These are phyloP conservation scores for Vanrija pseudolonga DNA, from an alignment of 1,284 basidiomycete species.

Conservation along the genomic window DNA sequence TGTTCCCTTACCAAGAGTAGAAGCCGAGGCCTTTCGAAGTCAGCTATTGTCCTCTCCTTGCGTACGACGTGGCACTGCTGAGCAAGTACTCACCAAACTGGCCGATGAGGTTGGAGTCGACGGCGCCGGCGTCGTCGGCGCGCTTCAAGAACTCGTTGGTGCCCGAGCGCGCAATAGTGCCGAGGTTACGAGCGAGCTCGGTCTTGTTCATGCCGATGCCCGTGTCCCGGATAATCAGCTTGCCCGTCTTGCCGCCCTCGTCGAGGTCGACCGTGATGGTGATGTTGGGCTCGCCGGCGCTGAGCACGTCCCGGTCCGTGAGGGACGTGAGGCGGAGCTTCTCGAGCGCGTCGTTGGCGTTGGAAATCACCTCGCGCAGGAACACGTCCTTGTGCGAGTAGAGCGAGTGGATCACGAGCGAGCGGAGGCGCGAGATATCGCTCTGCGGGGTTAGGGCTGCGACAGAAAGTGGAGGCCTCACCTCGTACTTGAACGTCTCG, in stretches of 20 bases:
- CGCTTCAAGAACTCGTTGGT: slow-evolving; percentile 91
- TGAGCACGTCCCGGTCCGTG: slow-evolving; percentile 83
- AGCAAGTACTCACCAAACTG: slow-evolving; percentile 71
- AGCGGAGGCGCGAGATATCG: slow-evolving; percentile 83
- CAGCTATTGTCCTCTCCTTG: no score
- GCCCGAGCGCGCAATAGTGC: slow-evolving; percentile 88
- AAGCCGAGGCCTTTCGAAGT: slow-evolving; percentile 61
- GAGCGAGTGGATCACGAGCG: slow-evolving; percentile 75
- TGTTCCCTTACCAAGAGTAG: slow-evolving; percentile 99
- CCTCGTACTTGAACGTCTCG: slow-evolving; percentile 63
- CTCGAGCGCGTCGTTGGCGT: slow-evolving; percentile 76
- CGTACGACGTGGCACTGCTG: no score
- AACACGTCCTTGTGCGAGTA: slow-evolving; percentile 31
- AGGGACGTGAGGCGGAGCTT: slow-evolving; percentile 87
- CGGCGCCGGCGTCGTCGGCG: slow-evolving; percentile 82
- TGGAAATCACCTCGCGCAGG: slow-evolving; percentile 67
- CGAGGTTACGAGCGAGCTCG: slow-evolving; percentile 67
- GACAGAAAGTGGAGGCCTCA: slow-evolving; percentile 40
- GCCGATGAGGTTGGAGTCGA: slow-evolving; percentile 69
- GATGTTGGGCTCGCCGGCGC: slow-evolving; percentile 84
- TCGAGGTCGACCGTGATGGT: slow-evolving; percentile 93
- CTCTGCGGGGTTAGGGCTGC: slow-evolving; percentile 57
- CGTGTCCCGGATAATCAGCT: slow-evolving; percentile 87
- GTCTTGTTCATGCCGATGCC: slow-evolving; percentile 98
- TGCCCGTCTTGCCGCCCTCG: slow-evolving; percentile 59